A percentile compares a stretch with the other conserved stretches of the same genome.
Evolutionary conservation across 2,329 filamentous ascomycete genomes (phyloP).

Genomic region (Microcera coccophila): DNA sequence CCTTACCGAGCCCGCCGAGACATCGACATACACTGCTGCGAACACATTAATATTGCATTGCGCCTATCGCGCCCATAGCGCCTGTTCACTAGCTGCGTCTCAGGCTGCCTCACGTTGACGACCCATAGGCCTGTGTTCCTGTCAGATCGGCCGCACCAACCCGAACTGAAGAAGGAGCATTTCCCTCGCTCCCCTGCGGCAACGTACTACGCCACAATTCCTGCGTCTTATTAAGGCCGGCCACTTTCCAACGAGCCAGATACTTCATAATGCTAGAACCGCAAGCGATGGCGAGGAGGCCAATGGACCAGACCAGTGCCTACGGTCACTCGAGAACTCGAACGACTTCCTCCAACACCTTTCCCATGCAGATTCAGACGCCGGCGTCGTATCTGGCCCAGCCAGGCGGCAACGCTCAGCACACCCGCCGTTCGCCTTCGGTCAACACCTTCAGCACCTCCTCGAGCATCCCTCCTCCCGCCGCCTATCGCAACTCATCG

Average conservation of each 20-base stretch:
- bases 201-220: constrained; percentile 19
- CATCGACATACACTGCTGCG: background rate
- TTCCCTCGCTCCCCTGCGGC: constrained; percentile 19
- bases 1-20: background rate
- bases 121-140: constrained; percentile 1
- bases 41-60: background rate
- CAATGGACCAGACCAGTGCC: constrained; percentile 30
- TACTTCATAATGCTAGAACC: constrained; percentile 30
- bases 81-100: background rate
- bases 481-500: constrained; percentile 53
- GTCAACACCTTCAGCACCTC: constrained; percentile 67
- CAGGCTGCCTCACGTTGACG: constrained; percentile 1
- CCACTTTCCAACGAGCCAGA: constrained; percentile 14
- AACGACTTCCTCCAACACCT: constrained; percentile 54
- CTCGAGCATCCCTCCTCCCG: constrained; percentile 62
- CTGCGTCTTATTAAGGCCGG: constrained; percentile 22
- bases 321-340: constrained; percentile 54
- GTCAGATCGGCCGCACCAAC: constrained; percentile 17
- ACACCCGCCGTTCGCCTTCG: constrained; percentile 58
- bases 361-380: constrained; percentile 37
- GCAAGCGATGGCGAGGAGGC: constrained; percentile 26
- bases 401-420: constrained; percentile 32
- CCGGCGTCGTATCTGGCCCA: constrained; percentile 30
- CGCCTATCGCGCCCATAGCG: background rate
- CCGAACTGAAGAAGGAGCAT: constrained; percentile 11